Evolutionary conservation across 2,329 filamentous ascomycete species (phyloP), one percentile per base, ranked within the genome.

Genomic region (Colletotrichum lini): DNA sequence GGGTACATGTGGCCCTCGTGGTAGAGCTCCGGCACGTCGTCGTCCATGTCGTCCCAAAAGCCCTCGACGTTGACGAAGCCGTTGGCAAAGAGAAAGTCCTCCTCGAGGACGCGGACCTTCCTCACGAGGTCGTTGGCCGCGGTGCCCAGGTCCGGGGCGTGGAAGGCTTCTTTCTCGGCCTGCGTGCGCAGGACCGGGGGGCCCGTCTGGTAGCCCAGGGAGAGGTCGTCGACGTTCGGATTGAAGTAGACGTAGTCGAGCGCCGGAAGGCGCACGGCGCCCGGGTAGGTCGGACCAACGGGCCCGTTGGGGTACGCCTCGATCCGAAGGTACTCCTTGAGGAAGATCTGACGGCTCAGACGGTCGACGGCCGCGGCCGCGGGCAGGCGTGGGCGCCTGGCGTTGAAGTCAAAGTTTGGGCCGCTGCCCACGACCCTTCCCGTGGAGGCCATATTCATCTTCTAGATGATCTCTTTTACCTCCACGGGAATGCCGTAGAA

Each of bases 391-490:
- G 54, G 54, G 18, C 54, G 54, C n/a, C n/a, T 21, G 12, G 54
- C 54, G 38, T 57, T 42, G n/a, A 40, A 38, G 21, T 57, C 54
- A 2, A 15, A 21, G 35, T 57, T 57, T 13, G 54, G 54, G 2
- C 54, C 38, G n/a, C 42, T 44, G 40, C 54, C 54, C 8, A 57
- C 54, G 12, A 57, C 26, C 21, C 35, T 38, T 38, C 54, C 54
- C 13, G n/a, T 9, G 18, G 35, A 21, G n/a, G 23, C 54, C 8
- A 23, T n/a, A 8, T 7, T 38, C 54, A 57, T 26, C 35, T 44
- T 10, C 54, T 44, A 57, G 35, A 57, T 57, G n/a, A 10, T 8
- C 9, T 8, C 12, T 15, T 21, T n/a, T 2, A 57, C 21, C 23
- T 21, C 54, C 13, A 18, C n/a, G 13, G 54, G 54, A 15, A 57